phyloP scores from a whole-genome alignment of 164 flowering plant genomes.

The Vitis vinifera region ASM3070453v1 NC_081813.1:1688501-1689000 shows the following conservation, averaged over 20 bases:
- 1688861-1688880: conserved; percentile 3
- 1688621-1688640: conserved; percentile 43
- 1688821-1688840: conserved; percentile 25
- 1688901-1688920: conserved; percentile 1
- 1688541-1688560: conserved; percentile 10
- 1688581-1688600: conserved; percentile 43
- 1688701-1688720: background rate
- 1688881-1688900: background rate
- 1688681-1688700: conserved; percentile 11
- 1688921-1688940: conserved; percentile 3
- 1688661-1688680: conserved; percentile 31
- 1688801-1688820: conserved; percentile 21
- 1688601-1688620: conserved; percentile 24
- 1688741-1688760: conserved; percentile 35
- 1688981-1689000: conserved; percentile 20
- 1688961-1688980: conserved; percentile 5
- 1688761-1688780: conserved; percentile 35
- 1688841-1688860: conserved; percentile 8
- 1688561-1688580: conserved; percentile 37
- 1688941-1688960: conserved; percentile 16
- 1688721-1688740: conserved; percentile 19
- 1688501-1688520: conserved; percentile 29
- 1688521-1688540: conserved; percentile 18
- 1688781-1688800: conserved; percentile 39
- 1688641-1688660: conserved; percentile 50